Evolutionary conservation across 176 grass and related monocot species (phyloP), one percentile per base, ranked within the genome.

Genomic region (Oryza australiensis): DNA sequence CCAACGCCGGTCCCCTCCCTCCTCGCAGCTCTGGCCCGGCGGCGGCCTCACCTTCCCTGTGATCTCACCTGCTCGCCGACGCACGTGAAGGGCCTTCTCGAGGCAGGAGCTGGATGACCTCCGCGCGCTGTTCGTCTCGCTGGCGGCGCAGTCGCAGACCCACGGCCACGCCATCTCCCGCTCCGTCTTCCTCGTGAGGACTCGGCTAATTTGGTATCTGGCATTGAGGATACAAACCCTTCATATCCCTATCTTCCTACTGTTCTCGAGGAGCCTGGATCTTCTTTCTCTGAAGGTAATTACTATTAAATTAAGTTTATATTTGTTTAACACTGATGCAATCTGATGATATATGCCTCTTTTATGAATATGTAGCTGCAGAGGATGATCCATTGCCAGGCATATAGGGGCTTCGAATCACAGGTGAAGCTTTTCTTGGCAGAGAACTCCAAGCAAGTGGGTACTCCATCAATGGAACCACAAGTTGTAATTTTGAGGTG

Each of bases 401-500:
- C 20, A 94, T 97, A 89, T 64, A 92, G 4, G 83, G 83, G 8
- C 91, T 97, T 87, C 92, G 55, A 80, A 97, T 97, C 74, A 77
- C 92, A 7, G 94, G 94, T 76, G 94, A 97, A 46, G 80, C 94
- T 84, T 94, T 90, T 94, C 94, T 92, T 63, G 94, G 94, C 78
- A 80, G 86, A 64, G 83, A 89, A 83, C 80, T 97, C 90, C 80
- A 81, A 89, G 94, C 91, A 80, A 92, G 87, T 26, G 94, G 94
- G 62, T 94, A 34, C 80, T 88, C 92, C 46, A 97, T 48, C 3
- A 76, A 94, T 77, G 94, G 94, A 79, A 97, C 94, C 15, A 97
- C 90, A 26, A 97, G 86, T 72, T 97, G 94, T 88, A 94, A 97
- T 86, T 97, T 97, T 83, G 94, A 97, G 92, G 94, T 92, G 78